Evolutionary conservation across 768 basidiomycete species (phyloP).

Genomic region (Calocera cornea): DNA sequence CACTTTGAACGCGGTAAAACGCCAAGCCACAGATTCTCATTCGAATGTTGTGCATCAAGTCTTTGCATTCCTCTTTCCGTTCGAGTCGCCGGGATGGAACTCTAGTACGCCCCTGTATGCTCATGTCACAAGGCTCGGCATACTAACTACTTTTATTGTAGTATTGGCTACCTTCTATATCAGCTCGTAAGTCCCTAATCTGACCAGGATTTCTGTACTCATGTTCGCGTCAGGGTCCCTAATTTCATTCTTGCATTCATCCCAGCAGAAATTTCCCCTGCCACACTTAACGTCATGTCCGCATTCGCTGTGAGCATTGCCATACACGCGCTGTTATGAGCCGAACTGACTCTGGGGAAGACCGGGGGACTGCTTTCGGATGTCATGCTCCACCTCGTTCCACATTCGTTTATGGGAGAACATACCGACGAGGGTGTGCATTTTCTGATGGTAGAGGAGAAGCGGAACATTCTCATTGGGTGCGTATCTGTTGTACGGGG

Average conservation of each 20-base stretch:
- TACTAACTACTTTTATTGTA: conserved; percentile 19
- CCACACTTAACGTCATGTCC: conserved; percentile 87
- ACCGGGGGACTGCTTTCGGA: conserved; percentile 87
- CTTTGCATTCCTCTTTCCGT: conserved; percentile 74
- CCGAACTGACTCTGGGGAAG: conserved; percentile 24
- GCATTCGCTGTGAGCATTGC: conserved; percentile 61
- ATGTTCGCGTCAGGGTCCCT: conserved; percentile 46
- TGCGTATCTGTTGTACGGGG: conserved; percentile 23
- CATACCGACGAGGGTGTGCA: conserved; percentile 57
- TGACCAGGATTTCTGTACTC: conserved; percentile 11
- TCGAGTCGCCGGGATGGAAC: conserved; percentile 73
- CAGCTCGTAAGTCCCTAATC: conserved; percentile 57
- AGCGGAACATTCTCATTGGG: conserved; percentile 83
- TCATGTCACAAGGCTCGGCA: background rate
- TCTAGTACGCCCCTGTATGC: conserved; percentile 33
- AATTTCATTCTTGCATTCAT: conserved; percentile 94
- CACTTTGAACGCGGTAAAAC: background rate
- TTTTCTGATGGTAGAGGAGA: conserved; percentile 77
- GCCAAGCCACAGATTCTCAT: background rate
- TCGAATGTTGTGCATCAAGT: conserved; percentile 68
- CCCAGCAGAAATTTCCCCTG: conserved; percentile 68
- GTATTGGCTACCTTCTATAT: conserved; percentile 91
- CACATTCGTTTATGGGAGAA: conserved; percentile 86
- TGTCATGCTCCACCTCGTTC: conserved; percentile 82
- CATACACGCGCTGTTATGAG: background rate